These are phyloP conservation scores for Ceratorhiza oryzae-sativae DNA, from an alignment of 1,284 basidiomycete genomes.

Conservation along the genomic window DNA sequence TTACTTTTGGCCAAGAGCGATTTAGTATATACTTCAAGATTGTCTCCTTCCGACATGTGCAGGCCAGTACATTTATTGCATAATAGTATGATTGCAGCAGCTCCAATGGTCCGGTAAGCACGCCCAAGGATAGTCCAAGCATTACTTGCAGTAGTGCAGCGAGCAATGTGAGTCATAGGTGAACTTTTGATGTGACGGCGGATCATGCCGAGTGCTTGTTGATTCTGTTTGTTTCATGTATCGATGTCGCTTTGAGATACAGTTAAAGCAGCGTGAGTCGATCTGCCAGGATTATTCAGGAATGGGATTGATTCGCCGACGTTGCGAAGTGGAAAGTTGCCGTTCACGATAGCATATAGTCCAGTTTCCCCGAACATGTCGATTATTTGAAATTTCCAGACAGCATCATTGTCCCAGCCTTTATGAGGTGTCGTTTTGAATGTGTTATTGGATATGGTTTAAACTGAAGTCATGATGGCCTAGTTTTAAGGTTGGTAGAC, in stretches of 20 bases:
- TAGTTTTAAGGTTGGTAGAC: no score
- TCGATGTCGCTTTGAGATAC: background rate
- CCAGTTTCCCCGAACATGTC: slow-evolving; percentile 12
- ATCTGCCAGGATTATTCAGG: background rate
- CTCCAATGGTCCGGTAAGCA: background rate
- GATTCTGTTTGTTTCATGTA: slow-evolving; percentile 3
- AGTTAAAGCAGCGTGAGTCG: background rate
- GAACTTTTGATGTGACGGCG: background rate
- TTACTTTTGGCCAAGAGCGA: no score
- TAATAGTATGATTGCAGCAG: slow-evolving; percentile 1
- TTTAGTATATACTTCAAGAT: slow-evolving; percentile 10
- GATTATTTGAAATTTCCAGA: slow-evolving; percentile 11
- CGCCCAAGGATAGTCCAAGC: background rate
- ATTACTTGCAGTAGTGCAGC: background rate
- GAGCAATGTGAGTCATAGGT: slow-evolving; percentile 13
- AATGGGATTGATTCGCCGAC: background rate
- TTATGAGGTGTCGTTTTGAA: background rate
- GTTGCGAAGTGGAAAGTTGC: background rate
- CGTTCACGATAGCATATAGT: background rate
- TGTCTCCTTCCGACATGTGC: background rate
- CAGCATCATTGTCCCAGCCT: slow-evolving; percentile 6
- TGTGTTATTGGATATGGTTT: no score
- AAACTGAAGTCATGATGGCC: no score
- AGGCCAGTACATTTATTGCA: background rate
- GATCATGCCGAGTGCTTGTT: background rate